Base-by-base conservation (phyloP, 2,329 filamentous ascomycete genomes). In the Diplodia mutila region DNA sequence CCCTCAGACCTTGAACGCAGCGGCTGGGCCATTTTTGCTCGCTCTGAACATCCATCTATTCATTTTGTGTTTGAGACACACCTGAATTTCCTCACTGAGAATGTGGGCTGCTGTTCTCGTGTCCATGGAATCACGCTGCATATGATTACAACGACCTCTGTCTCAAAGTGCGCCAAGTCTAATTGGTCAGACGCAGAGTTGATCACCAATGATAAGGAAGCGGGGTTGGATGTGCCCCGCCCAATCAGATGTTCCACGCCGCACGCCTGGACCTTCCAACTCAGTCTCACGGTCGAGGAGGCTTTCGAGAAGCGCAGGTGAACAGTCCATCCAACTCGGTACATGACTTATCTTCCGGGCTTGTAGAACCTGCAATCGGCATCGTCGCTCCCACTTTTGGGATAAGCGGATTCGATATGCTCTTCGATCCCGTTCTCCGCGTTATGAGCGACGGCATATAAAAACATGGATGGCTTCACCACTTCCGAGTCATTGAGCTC, bases 181-280 rank as follows among this genome's bases (percentile, higher is more conserved):
- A 21, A n/a, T 46, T n/a, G 42, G n/a, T 9, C 11, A n/a, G 6
- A 21, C 14, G 42, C 18, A 18, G 42, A 11, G 11, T 37, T 23
- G 53, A 55, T 55, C 53, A 27, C 18, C 53, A 34, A 55, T 37
- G 53, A 55, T 55, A 55, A 55, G 53, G 9, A 37, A 55, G 53
- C 53, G 53, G 53, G 53, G 53, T 55, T 14, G 12, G 27, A 23
- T 23, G 18, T 8, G 16, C 8, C 4, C 14, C 29, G 29, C 34
- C 53, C 53, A 55, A 55, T 55, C n/a, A 21, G 9, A 55, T 21
- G 18, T 23, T 4, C 25, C 4, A 21, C 18, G 8, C 53, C n/a
- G 21, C 11, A 55, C 53, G 53, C 29, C 29, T 55, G 53, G 53
- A 55, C 53, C 53, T 55, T 55, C 53, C 53, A 37, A 39, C 53